Percentiles rank a stretch among this genome's conserved stretches.
Conservation (phyloP, 2,329 filamentous ascomycete genomes). For the Sclerotinia minor region DNA sequence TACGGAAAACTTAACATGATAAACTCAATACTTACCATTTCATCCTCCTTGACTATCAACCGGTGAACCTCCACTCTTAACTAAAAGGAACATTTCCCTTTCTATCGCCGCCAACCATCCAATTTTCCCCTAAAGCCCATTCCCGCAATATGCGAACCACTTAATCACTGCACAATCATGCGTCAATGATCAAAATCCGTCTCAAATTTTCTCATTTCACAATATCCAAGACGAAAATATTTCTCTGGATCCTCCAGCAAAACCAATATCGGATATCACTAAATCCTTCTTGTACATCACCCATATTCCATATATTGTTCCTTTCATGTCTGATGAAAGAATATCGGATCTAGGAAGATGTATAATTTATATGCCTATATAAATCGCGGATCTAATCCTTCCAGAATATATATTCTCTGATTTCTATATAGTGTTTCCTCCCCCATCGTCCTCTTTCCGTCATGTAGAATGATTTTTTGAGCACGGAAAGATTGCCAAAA, state of each 20-base stretch:
- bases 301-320: slow-evolving; percentile 20
- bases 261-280: slow-evolving; percentile 19
- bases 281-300: slow-evolving; percentile 8
- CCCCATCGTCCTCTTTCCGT: not conserved
- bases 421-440: not conserved
- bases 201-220: slow-evolving; percentile 25
- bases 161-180: slow-evolving; percentile 14
- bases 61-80: slow-evolving; percentile 7
- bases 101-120: slow-evolving; percentile 10
- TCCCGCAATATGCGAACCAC: slow-evolving; percentile 23
- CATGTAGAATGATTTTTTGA: not conserved
- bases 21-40: slow-evolving; percentile 7
- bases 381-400: slow-evolving; percentile 25
- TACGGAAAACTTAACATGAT: not conserved
- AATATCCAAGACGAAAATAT: slow-evolving; percentile 26
- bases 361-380: slow-evolving; percentile 20
- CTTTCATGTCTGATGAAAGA: slow-evolving; percentile 25
- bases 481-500: not conserved
- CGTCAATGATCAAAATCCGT: slow-evolving; percentile 23
- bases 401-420: slow-evolving; percentile 25
- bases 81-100: slow-evolving; percentile 19
- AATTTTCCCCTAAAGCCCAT: slow-evolving; percentile 19
- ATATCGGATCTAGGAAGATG: slow-evolving; percentile 26
- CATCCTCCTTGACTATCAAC: not conserved
- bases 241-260: slow-evolving; percentile 17